A percentile compares a stretch with the other conserved stretches of the same genome.
Conservation (phyloP, 108 stramenopile genomes). For the Epithemia pelagica region DNA sequence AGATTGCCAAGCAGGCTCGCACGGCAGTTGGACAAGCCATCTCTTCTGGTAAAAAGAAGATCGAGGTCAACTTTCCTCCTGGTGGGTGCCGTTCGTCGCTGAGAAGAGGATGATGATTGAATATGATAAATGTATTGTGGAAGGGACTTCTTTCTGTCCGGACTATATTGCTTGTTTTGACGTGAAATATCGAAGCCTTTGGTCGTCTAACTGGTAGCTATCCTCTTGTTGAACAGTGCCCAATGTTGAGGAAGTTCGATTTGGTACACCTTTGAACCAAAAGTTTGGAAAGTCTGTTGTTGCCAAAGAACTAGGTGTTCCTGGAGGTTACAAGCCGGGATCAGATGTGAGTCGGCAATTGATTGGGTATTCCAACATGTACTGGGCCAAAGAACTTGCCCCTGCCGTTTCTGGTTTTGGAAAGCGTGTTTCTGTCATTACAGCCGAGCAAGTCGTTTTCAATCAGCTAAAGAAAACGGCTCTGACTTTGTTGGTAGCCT, state of each 20-base stretch:
- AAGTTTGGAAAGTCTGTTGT: conserved; percentile 66
- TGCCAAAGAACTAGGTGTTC: conserved; percentile 63
- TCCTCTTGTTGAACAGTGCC: conserved; percentile 31
- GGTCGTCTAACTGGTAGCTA: no score
- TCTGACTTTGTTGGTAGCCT: conserved; percentile 17
- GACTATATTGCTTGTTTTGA: background rate
- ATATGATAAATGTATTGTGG: no score
- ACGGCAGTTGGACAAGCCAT: conserved; percentile 61
- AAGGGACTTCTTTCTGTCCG: background rate
- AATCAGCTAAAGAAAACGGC: conserved; percentile 43
- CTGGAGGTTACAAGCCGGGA: conserved; percentile 85
- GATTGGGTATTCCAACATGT: conserved; percentile 79
- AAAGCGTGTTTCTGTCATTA: conserved; percentile 56
- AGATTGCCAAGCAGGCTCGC: conserved; percentile 61
- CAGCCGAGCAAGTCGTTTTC: conserved; percentile 70
- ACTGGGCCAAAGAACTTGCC: conserved; percentile 82
- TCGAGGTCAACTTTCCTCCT: conserved; percentile 76
- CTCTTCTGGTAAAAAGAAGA: conserved; percentile 56
- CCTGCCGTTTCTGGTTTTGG: conserved; percentile 50
- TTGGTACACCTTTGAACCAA: conserved; percentile 83
- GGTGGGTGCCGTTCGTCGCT: background rate
- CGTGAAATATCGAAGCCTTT: no score
- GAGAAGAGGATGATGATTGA: no score
- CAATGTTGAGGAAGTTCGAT: conserved; percentile 75
- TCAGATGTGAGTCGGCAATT: conserved; percentile 69